Conservation (phyloP, 129 eudicot species). For the Lactuca sativa region DNA sequence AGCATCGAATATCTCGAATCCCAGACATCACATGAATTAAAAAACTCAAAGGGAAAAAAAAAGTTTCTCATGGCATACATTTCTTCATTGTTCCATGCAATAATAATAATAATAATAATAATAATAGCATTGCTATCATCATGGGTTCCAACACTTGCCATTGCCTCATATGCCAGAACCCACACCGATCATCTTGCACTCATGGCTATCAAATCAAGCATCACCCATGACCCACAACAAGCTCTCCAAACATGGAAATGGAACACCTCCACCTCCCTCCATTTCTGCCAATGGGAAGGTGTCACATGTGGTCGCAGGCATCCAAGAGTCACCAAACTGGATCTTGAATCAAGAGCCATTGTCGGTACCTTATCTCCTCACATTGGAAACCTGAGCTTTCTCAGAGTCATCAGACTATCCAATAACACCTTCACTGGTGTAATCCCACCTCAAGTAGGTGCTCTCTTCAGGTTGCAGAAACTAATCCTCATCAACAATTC, state of each 20-base stretch:
- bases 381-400: constrained; percentile 52
- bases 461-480: constrained; percentile 24
- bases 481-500: constrained; percentile 30
- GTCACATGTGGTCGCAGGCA: constrained; percentile 38
- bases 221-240: constrained; percentile 25
- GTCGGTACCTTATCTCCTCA: constrained; percentile 43
- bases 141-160: constrained; percentile 2
- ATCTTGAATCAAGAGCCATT: constrained; percentile 23
- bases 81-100: constrained; percentile 17
- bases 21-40: background rate
- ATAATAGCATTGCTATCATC: background rate
- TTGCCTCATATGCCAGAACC: constrained; percentile 15
- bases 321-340: constrained; percentile 30
- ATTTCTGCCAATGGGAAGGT: constrained; percentile 37
- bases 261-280: constrained; percentile 36
- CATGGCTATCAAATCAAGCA: constrained; percentile 30
- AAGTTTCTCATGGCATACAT: constrained; percentile 20
- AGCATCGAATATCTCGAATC: background rate
- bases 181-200: constrained; percentile 31
- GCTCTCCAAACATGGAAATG: constrained; percentile 35
- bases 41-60: constrained; percentile 4
- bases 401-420: constrained; percentile 17
- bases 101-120: background rate
- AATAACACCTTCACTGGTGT: constrained; percentile 33
- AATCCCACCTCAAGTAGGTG: constrained; percentile 48